A percentile compares a stretch with the other conserved stretches of the same genome.
Evolutionary conservation across 257 asterid species (phyloP).

Genomic region (Coffea eugenioides): DNA sequence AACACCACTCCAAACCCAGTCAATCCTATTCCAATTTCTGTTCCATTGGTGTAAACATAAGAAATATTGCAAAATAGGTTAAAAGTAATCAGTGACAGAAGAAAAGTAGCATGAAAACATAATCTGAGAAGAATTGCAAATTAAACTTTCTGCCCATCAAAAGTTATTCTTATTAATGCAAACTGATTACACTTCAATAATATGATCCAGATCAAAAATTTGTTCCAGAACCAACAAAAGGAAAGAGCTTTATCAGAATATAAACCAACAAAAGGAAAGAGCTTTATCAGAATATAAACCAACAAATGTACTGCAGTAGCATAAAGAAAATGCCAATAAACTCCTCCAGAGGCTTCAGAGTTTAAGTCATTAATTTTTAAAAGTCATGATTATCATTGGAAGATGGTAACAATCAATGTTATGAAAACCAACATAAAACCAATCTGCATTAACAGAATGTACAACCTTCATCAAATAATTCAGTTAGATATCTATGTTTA

Average conservation of each 20-base stretch:
- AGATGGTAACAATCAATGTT: background rate
- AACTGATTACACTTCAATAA: background rate
- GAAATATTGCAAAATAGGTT: background rate
- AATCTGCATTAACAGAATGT: too few species aligned
- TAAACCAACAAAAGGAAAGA: background rate
- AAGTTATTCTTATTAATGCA: background rate
- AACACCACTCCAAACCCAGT: slow-evolving; percentile 34
- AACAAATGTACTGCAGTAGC: background rate
- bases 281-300: background rate
- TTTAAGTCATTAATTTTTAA: too few species aligned
- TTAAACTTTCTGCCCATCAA: background rate
- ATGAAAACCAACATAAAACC: background rate
- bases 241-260: background rate
- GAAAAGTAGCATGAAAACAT: background rate
- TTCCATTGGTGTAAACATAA: background rate
- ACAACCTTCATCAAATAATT: background rate
- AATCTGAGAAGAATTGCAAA: background rate
- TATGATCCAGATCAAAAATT: background rate
- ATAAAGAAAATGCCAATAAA: background rate
- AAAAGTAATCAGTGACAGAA: background rate
- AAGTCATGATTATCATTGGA: too few species aligned
- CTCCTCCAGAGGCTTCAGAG: too few species aligned
- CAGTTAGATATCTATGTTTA: background rate
- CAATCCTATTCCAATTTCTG: slow-evolving; percentile 47
- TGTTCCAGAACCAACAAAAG: background rate